phyloP scores from a whole-genome alignment of 495 filamentous ascomycete species.

The Lophium mytilinum region DNA sequence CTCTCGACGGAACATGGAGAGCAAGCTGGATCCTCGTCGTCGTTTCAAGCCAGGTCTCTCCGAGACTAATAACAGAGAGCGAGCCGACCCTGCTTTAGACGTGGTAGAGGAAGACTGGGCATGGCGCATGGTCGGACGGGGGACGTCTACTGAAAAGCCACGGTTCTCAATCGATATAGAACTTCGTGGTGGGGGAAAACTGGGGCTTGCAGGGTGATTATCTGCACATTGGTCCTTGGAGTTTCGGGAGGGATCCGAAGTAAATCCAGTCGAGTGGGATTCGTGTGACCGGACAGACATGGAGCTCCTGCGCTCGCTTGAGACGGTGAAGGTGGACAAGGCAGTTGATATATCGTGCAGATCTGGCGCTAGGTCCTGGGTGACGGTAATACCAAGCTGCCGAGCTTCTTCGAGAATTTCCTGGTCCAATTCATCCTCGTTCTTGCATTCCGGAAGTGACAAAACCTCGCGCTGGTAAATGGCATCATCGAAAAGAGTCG shows the following conservation, averaged over 20 bases:
- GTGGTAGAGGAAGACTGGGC: conserved; percentile 9
- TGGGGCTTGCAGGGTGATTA: background rate
- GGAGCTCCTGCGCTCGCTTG: conserved; percentile 20
- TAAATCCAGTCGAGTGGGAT: conserved; percentile 24
- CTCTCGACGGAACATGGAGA: conserved; percentile 21
- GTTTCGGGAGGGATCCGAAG: conserved; percentile 24
- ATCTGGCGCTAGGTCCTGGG: conserved; percentile 12
- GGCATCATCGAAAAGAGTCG: conserved; percentile 19
- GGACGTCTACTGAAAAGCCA: conserved; percentile 7
- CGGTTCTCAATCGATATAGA: conserved; percentile 9
- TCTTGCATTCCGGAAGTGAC: background rate
- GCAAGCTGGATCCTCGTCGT: conserved; percentile 10
- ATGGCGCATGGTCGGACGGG: conserved; percentile 8
- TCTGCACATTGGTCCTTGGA: conserved; percentile 18
- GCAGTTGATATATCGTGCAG: conserved; percentile 12
- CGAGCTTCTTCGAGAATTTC: conserved; percentile 17
- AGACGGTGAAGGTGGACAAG: conserved; percentile 14
- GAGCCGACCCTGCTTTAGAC: conserved; percentile 2
- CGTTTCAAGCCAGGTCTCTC: conserved; percentile 5
- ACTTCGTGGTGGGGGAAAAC: background rate
- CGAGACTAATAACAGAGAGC: conserved; percentile 1
- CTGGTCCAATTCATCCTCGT: conserved; percentile 20
- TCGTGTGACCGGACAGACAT: conserved; percentile 23
- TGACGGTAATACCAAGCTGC: conserved; percentile 22
- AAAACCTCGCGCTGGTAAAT: conserved; percentile 17